Percentiles rank a stretch among this genome's conserved stretches.
These are phyloP conservation scores for Sclerotinia borealis DNA, from an alignment of 2,329 filamentous ascomycete genomes.

Conservation along the genomic window DNA sequence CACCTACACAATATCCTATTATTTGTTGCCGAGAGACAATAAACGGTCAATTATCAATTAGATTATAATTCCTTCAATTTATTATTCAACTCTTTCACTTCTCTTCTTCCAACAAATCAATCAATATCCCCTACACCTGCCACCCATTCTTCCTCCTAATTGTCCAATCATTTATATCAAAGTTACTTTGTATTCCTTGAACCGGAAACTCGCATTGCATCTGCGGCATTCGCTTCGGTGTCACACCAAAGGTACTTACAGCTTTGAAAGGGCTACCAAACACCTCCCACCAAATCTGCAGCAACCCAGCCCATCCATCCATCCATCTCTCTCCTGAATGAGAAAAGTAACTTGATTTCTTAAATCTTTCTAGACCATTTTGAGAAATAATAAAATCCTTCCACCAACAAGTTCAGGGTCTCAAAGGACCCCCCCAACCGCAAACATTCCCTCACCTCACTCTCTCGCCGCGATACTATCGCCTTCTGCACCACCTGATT, in stretches of 20 bases:
- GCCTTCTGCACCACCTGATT: slow-evolving; percentile 26
- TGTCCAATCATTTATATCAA: slow-evolving; percentile 10
- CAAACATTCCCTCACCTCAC: slow-evolving; percentile 34
- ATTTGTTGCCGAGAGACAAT: neutral
- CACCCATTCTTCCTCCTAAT: neutral
- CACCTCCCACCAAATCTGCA: slow-evolving; percentile 9
- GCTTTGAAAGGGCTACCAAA: neutral
- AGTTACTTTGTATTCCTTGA: slow-evolving; percentile 9
- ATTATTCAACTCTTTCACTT: neutral
- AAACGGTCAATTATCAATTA: neutral
- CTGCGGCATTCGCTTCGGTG: slow-evolving; percentile 10
- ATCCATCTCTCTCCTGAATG: slow-evolving; percentile 6
- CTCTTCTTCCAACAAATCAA: neutral
- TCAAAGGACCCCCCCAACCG: slow-evolving; percentile 28
- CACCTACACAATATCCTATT: neutral
- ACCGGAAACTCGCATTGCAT: slow-evolving; percentile 14
- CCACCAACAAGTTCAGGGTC: slow-evolving; percentile 19
- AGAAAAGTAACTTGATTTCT: slow-evolving; percentile 5
- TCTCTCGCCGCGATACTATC: slow-evolving; percentile 34
- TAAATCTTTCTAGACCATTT: slow-evolving; percentile 7
- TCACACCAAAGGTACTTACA: slow-evolving; percentile 5
- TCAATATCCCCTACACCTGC: neutral
- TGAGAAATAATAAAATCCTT: neutral
- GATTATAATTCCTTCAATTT: neutral
- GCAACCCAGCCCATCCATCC: slow-evolving; percentile 5